Evolutionary conservation across 345 rosid genomes (phyloP).

Genomic region (Cardamine resedifolia): DNA sequence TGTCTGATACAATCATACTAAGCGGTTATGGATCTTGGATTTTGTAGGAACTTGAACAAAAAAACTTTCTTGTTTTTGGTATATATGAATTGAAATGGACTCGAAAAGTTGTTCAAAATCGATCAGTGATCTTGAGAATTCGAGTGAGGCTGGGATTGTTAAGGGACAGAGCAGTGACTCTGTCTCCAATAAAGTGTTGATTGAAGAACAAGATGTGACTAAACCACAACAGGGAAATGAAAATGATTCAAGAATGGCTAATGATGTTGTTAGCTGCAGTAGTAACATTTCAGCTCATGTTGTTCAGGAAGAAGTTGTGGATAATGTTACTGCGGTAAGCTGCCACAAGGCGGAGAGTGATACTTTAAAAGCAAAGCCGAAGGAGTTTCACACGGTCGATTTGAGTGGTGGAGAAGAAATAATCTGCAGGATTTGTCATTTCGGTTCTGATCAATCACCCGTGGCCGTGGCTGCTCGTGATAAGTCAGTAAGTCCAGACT

Average conservation of each 20-base stretch:
- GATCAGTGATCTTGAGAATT: constrained; percentile 34
- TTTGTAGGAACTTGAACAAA: constrained; percentile 22
- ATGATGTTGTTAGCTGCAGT: constrained; percentile 34
- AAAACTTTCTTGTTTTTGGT: neutral
- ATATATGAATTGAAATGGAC: constrained; percentile 42
- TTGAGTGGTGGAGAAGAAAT: constrained; percentile 39
- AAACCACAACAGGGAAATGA: neutral
- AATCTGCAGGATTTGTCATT: constrained; percentile 88
- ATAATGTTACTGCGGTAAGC: constrained; percentile 38
- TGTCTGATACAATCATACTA: constrained; percentile 8
- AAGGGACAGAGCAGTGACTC: constrained; percentile 36
- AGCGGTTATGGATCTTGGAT: neutral
- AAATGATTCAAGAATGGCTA: constrained; percentile 20
- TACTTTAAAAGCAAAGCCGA: constrained; percentile 37
- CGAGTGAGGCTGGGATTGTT: constrained; percentile 37
- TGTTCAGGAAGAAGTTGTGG: constrained; percentile 25
- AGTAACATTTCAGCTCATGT: constrained; percentile 18
- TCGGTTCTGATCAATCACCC: constrained; percentile 58
- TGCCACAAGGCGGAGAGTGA: constrained; percentile 38
- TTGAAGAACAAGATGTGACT: constrained; percentile 21
- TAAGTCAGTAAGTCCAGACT: constrained; percentile 33
- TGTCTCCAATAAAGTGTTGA: constrained; percentile 22
- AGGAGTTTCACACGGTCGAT: constrained; percentile 51
- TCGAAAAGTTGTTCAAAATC: constrained; percentile 25
- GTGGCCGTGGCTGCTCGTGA: constrained; percentile 24